Base-by-base conservation (phyloP, 2,329 filamentous ascomycete species). In the Madurella fahalii region DNA sequence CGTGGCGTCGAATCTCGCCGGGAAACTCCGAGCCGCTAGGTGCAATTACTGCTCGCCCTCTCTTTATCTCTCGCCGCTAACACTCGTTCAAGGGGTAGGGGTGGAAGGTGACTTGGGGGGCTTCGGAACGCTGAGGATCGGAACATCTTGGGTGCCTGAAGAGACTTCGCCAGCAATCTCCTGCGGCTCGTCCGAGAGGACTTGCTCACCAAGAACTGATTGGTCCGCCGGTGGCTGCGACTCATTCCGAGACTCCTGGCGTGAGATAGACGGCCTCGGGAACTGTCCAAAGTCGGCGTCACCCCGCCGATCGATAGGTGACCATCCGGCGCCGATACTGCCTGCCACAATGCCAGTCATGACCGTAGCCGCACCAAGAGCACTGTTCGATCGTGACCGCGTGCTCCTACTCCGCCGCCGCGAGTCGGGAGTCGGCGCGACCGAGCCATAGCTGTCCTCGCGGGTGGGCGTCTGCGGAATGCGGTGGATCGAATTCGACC, bases 301-400 rank as follows among this genome's bases (percentile, higher is more conserved):
- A 16, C 63, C 66, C 47, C 69, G 72, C 9, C 81, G 73, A 56
- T 85, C 84, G 52, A 84, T 80, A 1, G 88, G 88, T 46, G 86
- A 89, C 87, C 87, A 92, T 31, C 85, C 86, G 13, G 84, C 87
- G 34, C 84, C 87, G 34, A 92, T 82, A 64, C 85, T 86, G 42
- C 87, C 88, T 9, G 87, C 89, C 47, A 92, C 83, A 54, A 92
- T 86, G 57, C 89, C 89, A n/a, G 88, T 86, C 88, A 91, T 91
- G 57, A 90, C 87, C 8, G 85, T 84, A 1, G 87, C 85, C 2
- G 87, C 86, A 11, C 85, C 87, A 11, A 92, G 77, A 1, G 86
- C 86, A 30, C 87, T 90, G 69, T 86, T 86, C 40, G 80, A 82
- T 54, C 84, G 74, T 53, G 83, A 84, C 57, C 84, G 77, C 63